Evolutionary conservation across 2,329 filamentous ascomycete genomes (phyloP).

Genomic region (Plectosphaerella sp.): DNA sequence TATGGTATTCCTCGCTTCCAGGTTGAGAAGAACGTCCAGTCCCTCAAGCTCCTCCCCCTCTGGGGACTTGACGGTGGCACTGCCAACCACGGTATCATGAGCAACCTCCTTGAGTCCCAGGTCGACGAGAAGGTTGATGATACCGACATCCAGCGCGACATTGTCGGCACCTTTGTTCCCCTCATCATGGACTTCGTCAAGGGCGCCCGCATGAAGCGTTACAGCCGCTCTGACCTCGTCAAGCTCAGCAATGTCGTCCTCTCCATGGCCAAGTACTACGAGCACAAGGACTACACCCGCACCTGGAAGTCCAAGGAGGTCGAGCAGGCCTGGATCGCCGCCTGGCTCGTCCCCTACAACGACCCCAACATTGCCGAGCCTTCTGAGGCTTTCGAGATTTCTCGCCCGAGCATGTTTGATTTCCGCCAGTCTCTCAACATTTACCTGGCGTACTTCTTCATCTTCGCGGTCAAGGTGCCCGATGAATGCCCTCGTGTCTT

Average conservation of each 20-base stretch:
- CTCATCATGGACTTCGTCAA: constrained; percentile 44
- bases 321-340: constrained; percentile 41
- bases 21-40: constrained; percentile 50
- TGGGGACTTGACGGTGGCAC: constrained; percentile 51
- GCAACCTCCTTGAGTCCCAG: constrained; percentile 47
- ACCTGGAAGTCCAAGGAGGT: constrained; percentile 42
- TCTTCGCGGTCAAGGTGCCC: constrained; percentile 53
- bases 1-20: constrained; percentile 51
- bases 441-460: constrained; percentile 43
- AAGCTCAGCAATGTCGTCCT: constrained; percentile 42
- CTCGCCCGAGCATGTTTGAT: constrained; percentile 27
- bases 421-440: constrained; percentile 28
- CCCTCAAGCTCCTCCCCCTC: constrained; percentile 47
- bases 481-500: constrained; percentile 56
- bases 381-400: constrained; percentile 24
- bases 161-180: constrained; percentile 49
- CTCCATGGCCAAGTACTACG: constrained; percentile 46
- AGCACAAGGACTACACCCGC: constrained; percentile 44
- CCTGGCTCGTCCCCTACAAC: constrained; percentile 41
- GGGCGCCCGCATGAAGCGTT: constrained; percentile 39
- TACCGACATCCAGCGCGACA: constrained; percentile 35
- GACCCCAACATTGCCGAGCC: constrained; percentile 29
- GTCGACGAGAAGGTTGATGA: constrained; percentile 40
- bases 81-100: constrained; percentile 48
- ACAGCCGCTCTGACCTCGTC: constrained; percentile 37